Evolutionary conservation across 2,329 filamentous ascomycete genomes (phyloP).

Genomic region (Alternaria dauci): DNA sequence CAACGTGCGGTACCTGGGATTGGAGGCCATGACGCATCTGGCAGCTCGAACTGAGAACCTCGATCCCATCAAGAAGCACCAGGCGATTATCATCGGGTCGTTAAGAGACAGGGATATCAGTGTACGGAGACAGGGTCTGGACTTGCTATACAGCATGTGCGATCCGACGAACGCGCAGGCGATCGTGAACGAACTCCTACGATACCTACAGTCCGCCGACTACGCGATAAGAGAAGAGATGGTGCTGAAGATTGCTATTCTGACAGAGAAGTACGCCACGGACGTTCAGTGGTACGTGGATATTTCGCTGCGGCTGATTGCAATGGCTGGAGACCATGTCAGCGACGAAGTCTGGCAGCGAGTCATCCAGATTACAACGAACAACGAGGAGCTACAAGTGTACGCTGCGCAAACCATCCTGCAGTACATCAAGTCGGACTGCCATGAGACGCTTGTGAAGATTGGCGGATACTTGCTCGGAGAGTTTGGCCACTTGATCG

Average conservation of each 20-base stretch:
- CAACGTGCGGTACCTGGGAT: constrained; percentile 92
- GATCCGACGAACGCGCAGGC: constrained; percentile 92
- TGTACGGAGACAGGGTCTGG: constrained; percentile 92
- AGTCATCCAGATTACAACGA: constrained; percentile 98
- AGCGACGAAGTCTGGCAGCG: constrained; percentile 99
- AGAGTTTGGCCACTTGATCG: constrained; percentile 96
- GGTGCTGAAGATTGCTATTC: constrained; percentile 97
- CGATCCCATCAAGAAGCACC: constrained; percentile 97
- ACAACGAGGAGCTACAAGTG: constrained; percentile 97
- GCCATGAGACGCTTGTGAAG: constrained; percentile 96
- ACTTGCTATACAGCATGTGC: constrained; percentile 99
- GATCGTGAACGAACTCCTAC: constrained; percentile 91
- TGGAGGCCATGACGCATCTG: constrained; percentile 98
- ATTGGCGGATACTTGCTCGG: constrained; percentile 96
- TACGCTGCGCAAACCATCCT: constrained; percentile 95
- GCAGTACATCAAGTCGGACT: constrained; percentile 92
- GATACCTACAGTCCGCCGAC: constrained; percentile 94
- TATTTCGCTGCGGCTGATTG: constrained; percentile 91
- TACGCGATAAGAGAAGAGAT: constrained; percentile 99
- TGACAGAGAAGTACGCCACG: constrained; percentile 98
- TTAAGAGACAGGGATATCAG: constrained; percentile 96
- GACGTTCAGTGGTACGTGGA: constrained; percentile 99
- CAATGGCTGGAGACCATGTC: constrained; percentile 97
- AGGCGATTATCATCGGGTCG: constrained; percentile 93
- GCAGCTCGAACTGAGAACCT: constrained; percentile 92